Evolutionary conservation across 345 rosid species (phyloP).

Genomic region (Mallotus nudiflorus): DNA sequence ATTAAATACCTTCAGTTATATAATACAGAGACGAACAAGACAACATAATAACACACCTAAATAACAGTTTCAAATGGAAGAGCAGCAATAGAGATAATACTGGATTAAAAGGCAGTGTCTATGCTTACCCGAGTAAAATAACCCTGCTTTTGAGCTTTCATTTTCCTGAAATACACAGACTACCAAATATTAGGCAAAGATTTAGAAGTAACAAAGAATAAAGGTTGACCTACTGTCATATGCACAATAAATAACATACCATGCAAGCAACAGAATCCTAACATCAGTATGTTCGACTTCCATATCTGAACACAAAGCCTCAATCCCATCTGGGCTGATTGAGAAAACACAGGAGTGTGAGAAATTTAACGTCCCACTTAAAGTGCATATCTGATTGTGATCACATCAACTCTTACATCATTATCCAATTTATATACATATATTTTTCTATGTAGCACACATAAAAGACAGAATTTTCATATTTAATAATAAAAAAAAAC

Average conservation of each 20-base stretch:
- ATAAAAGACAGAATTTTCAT: no score
- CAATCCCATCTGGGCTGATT: constrained; percentile 60
- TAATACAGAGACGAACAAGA: neutral
- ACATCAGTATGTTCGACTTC: constrained; percentile 46
- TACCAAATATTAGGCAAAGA: constrained; percentile 1
- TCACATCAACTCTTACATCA: no score
- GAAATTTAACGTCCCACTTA: neutral
- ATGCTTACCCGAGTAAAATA: constrained; percentile 45
- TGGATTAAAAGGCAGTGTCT: neutral
- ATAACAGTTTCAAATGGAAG: neutral
- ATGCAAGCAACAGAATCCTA: constrained; percentile 56
- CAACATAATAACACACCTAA: neutral
- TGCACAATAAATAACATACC: constrained; percentile 29
- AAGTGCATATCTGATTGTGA: neutral
- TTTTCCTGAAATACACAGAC: constrained; percentile 39
- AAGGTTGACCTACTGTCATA: neutral
- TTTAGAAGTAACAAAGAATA: neutral
- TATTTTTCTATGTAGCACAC: neutral
- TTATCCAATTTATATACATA: no score
- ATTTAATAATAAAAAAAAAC: no score
- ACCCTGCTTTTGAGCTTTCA: constrained; percentile 53
- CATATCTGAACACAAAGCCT: constrained; percentile 48
- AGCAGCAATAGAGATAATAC: neutral
- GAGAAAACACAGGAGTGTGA: constrained; percentile 17
- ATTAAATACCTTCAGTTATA: neutral